Evolutionary conservation across 768 basidiomycete genomes (phyloP), one percentile per base, ranked within the genome.

Genomic region (Tricholoma sp.): DNA sequence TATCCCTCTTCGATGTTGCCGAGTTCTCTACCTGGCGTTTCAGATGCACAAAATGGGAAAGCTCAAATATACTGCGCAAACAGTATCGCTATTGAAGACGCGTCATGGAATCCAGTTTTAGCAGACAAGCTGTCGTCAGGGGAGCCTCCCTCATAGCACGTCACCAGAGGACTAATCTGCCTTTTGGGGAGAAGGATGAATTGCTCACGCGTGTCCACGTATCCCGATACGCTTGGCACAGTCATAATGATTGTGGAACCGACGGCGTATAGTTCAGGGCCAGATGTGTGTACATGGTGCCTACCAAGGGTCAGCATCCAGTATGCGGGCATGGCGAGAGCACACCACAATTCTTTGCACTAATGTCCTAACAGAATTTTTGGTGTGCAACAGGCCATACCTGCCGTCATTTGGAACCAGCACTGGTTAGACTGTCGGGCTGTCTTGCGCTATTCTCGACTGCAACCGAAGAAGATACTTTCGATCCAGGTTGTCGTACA

Each of bases 361-460:
- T 20, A 20, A 42, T 20, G 2, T 13, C 24, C 6, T 47, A 39
- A 71, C 70, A 69, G 2, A n/a, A 68, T 72, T n/a, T 71, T 70
- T n/a, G 73, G 70, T 24, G 24, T 4, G 24, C 50, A 70, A 64
- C 51, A 73, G 72, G 48, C 70, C 66, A 31, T 71, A 71, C 53
- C 50, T 73, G 2, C 68, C 68, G 17, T 63, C 70, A 6, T 70
- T 66, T 56, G 69, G 72, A 56, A 70, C 8, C 20, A 28, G 24
- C 24, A 45, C 44, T 11, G 44, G 20, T 24, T 45, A 28, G 11
- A 13, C 10, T 44, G 18, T 20, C 18, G 2, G 13, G 5, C 34
- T 34, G 34, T 13, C 13, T 13, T 13, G 20, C 20, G 2, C 5
- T 24, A 13, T 28, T 45, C 24, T 13, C 10, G 20, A 24, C 20